Percentiles rank a stretch among this genome's conserved stretches.
phyloP scores from a whole-genome alignment of 805 yeast genomes.

The Kodamaea kaohsiungensis region DNA sequence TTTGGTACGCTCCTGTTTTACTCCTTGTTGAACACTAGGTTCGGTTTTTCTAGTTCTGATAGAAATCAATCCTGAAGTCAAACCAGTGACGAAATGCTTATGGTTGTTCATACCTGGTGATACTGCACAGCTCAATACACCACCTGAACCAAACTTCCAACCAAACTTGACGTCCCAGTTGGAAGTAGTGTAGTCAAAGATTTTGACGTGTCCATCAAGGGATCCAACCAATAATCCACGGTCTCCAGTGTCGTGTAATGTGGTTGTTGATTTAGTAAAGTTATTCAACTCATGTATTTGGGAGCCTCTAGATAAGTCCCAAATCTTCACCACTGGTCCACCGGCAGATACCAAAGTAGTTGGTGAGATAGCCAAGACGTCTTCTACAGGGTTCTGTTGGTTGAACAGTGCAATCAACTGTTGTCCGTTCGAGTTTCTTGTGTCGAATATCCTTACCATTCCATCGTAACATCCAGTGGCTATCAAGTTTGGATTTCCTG shows the following conservation, averaged over 20 bases:
- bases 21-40: constrained; percentile 54
- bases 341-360: constrained; percentile 80
- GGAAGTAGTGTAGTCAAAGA: constrained; percentile 72
- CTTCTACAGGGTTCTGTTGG: constrained; percentile 82
- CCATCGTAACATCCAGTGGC: constrained; percentile 96
- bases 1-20: constrained; percentile 52
- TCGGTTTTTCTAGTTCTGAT: constrained; percentile 83
- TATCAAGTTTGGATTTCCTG: constrained; percentile 72
- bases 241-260: constrained; percentile 71
- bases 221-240: constrained; percentile 91
- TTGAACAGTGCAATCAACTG: constrained; percentile 64
- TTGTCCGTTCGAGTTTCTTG: constrained; percentile 47
- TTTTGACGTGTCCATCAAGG: constrained; percentile 95
- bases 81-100: constrained; percentile 86
- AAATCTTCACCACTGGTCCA: constrained; percentile 79
- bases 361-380: constrained; percentile 69
- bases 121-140: constrained; percentile 85
- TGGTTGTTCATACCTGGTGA: constrained; percentile 66
- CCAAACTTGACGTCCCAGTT: constrained; percentile 92
- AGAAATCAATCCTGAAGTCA: constrained; percentile 84
- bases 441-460: constrained; percentile 76
- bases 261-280: constrained; percentile 92
- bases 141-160: constrained; percentile 91
- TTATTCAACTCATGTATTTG: constrained; percentile 74
- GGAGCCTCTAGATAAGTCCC: constrained; percentile 85